Evolutionary conservation across 2,329 filamentous ascomycete genomes (phyloP), one percentile per base, ranked within the genome.

Genomic region (Alternaria sp.): DNA sequence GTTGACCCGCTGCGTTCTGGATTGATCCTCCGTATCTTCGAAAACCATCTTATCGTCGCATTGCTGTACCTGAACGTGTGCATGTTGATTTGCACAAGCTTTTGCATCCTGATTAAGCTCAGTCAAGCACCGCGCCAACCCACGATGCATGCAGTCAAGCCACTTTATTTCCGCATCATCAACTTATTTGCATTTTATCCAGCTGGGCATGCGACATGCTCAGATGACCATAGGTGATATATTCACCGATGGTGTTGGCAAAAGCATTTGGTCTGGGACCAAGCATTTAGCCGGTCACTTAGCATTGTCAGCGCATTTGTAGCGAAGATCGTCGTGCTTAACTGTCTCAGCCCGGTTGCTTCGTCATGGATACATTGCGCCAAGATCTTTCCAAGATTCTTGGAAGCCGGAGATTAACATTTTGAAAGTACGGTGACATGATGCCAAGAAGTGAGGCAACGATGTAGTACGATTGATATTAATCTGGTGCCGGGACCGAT

Each of bases 231-330:
- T 43, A 53, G 46, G 25, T 45, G 28, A 54, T 56, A 43, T 61
- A 60, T 28, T 45, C 32, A 28, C 54, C 36, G 30, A 65, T 36
- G 62, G 46, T 45, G 66, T 65, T 36, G 32, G 59, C 54, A 70
- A 63, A 72, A 73, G 73, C 68, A 59, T 67, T 61, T 47, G 44
- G 58, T 62, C 64, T 64, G 62, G 59, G 62, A 53, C 51, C 56
- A 72, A 67, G 70, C 57, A 63, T 73, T 77, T 75, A 77, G 61
- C 74, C 74, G 74, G 73, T 54, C 46, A 56, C 62, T 67, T 68
- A 67, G 62, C 57, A 59, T 19, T 57, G 19, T 40, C 32, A 52
- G 12, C 28, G 21, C n/a, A 43, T 55, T 26, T 57, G 40, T 54
- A 47, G 57, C 17, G 43, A 28, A n/a, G 32, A 49, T 55, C 56